Conservation (phyloP, 306 rosid genomes). For the Nissolia schottii region DNA sequence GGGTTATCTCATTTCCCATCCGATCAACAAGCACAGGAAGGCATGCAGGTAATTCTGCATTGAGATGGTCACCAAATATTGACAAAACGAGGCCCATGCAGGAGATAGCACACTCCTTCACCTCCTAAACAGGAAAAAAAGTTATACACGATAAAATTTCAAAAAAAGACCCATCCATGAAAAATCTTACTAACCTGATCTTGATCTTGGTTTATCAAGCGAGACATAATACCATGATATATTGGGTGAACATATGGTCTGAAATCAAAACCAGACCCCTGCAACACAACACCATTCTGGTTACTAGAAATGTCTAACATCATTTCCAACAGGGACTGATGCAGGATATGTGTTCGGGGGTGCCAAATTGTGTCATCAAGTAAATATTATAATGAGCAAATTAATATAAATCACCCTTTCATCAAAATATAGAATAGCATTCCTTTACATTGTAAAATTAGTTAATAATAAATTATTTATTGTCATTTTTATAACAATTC, state of each 20-base stretch:
- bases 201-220: slow-evolving; percentile 98
- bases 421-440: no score
- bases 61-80: slow-evolving; percentile 91
- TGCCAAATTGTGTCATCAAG: no score
- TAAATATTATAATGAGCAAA: no score
- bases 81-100: slow-evolving; percentile 98
- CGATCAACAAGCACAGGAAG: slow-evolving; percentile 99
- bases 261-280: slow-evolving; percentile 82
- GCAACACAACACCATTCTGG: slow-evolving; percentile 20
- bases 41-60: slow-evolving; percentile 69
- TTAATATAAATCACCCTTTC: no score
- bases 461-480: no score
- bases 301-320: slow-evolving; percentile 24
- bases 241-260: slow-evolving; percentile 84
- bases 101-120: slow-evolving; percentile 97
- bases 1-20: slow-evolving; percentile 99
- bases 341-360: no score
- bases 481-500: no score
- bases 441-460: no score
- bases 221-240: slow-evolving; percentile 90
- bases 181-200: slow-evolving; percentile 76
- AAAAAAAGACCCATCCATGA: neutral
- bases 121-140: slow-evolving; percentile 62
- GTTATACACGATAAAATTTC: slow-evolving; percentile 20
- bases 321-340: no score